Conservation (phyloP, 2,329 filamentous ascomycete genomes). For the Cyphellophora attinorum region DNA sequence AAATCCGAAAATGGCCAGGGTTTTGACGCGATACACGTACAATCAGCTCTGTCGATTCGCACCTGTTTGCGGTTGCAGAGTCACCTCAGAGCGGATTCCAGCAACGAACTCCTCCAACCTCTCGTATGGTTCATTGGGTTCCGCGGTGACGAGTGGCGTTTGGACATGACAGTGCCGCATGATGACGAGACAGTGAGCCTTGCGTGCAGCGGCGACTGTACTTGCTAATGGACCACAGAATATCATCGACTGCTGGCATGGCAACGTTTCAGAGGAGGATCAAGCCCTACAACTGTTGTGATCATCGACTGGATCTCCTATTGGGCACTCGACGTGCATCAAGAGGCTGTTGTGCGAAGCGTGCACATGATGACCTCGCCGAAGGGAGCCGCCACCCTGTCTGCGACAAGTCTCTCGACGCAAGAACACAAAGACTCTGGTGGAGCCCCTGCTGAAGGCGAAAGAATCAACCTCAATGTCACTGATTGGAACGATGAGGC, state of each 20-base stretch:
- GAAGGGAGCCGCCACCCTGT: too few relatives aligned
- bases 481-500: conserved; percentile 99
- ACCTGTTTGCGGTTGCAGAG: conserved; percentile 16
- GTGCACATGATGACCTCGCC: too few relatives aligned
- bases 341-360: too few relatives aligned
- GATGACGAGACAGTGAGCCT: background rate
- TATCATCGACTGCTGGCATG: conserved; percentile 18
- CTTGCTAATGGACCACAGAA: background rate
- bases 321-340: conserved; percentile 21
- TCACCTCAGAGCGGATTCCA: conserved; percentile 6
- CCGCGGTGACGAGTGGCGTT: conserved; percentile 11
- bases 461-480: conserved; percentile 98
- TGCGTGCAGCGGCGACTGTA: background rate
- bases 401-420: too few relatives aligned
- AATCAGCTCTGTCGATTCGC: conserved; percentile 18
- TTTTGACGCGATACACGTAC: conserved; percentile 15
- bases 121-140: conserved; percentile 13
- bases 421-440: too few relatives aligned
- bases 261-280: conserved; percentile 12
- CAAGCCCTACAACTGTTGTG: conserved; percentile 20
- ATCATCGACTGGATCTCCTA: conserved; percentile 21
- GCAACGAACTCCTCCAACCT: conserved; percentile 1
- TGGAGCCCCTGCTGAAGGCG: conserved; percentile 31
- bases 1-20: conserved; percentile 15
- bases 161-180: conserved; percentile 5